Conservation (phyloP, 2,329 filamentous ascomycete species). For the Cryphonectria japonica region DNA sequence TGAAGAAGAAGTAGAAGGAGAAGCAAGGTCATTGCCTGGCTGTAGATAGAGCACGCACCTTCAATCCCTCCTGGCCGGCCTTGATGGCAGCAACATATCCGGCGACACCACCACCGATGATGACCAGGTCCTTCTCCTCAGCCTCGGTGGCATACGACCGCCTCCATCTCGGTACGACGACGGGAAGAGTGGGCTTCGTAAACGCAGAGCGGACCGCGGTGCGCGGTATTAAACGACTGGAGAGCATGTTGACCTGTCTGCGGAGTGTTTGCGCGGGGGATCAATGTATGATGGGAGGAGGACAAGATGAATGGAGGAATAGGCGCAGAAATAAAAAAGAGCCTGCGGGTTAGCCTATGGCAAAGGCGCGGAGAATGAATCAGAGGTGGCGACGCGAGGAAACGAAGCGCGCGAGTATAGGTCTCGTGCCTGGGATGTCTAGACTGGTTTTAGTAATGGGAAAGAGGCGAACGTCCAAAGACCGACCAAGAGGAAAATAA, state of each 20-base stretch:
- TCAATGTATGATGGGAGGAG: not conserved
- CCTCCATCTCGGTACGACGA: slow-evolving; percentile 58
- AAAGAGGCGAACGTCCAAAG: not conserved
- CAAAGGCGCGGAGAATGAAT: slow-evolving; percentile 4
- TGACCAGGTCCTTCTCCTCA: slow-evolving; percentile 94
- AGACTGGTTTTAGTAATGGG: slow-evolving; percentile 8
- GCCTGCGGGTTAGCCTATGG: slow-evolving; percentile 9
- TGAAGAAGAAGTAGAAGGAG: too few species aligned
- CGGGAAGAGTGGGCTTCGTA: slow-evolving; percentile 40
- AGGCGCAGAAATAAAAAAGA: slow-evolving; percentile 1
- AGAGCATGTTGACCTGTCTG: slow-evolving; percentile 51
- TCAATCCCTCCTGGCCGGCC: slow-evolving; percentile 94
- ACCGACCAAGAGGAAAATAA: not conserved
- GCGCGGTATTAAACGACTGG: slow-evolving; percentile 64
- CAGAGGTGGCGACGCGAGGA: slow-evolving; percentile 12
- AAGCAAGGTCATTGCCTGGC: not conserved
- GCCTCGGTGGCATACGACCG: slow-evolving; percentile 62
- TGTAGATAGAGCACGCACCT: slow-evolving; percentile 59
- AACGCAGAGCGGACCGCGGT: slow-evolving; percentile 61
- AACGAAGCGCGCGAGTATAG: slow-evolving; percentile 16
- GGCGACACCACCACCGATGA: slow-evolving; percentile 97
- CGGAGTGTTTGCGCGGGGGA: not conserved
- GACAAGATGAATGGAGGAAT: not conserved
- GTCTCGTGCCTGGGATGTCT: slow-evolving; percentile 10
- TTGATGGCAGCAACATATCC: slow-evolving; percentile 99